These are phyloP conservation scores for Paramecium caudatum DNA, from an alignment of 73 alveolate species.

Conservation along the genomic window DNA sequence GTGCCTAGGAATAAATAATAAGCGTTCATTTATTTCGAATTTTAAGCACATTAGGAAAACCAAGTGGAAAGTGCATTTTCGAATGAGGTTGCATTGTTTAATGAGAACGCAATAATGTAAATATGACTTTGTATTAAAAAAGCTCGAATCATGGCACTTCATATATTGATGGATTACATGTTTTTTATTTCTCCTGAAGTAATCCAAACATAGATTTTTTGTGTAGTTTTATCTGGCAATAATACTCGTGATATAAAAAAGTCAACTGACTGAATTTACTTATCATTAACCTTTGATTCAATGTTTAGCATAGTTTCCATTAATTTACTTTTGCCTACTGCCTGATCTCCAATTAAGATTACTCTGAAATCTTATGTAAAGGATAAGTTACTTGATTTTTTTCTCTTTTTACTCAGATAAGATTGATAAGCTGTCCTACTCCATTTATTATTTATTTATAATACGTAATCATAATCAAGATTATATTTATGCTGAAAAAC, in stretches of 20 bases:
- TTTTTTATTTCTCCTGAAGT: conserved; percentile 61
- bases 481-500: neutral
- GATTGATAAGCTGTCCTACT: conserved; percentile 38
- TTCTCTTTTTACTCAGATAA: conserved; percentile 21
- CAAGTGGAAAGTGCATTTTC: conserved; percentile 61
- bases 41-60: conserved; percentile 21
- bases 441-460: no score
- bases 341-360: conserved; percentile 63
- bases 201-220: conserved; percentile 67
- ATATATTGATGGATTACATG: neutral
- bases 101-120: conserved; percentile 47
- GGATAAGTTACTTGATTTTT: conserved; percentile 26
- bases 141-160: conserved; percentile 64
- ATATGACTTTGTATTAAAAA: conserved; percentile 3
- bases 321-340: conserved; percentile 52
- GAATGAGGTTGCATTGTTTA: neutral
- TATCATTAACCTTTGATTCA: conserved; percentile 63
- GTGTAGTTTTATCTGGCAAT: conserved; percentile 10
- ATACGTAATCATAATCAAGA: neutral
- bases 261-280: conserved; percentile 56
- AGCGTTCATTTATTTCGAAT: conserved; percentile 32
- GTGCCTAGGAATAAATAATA: conserved; percentile 49
- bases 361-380: conserved; percentile 46
- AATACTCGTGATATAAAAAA: conserved; percentile 32
- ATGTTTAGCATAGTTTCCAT: conserved; percentile 52